Conservation (phyloP, 441 rosid species). For the Hura crepitans region DNA sequence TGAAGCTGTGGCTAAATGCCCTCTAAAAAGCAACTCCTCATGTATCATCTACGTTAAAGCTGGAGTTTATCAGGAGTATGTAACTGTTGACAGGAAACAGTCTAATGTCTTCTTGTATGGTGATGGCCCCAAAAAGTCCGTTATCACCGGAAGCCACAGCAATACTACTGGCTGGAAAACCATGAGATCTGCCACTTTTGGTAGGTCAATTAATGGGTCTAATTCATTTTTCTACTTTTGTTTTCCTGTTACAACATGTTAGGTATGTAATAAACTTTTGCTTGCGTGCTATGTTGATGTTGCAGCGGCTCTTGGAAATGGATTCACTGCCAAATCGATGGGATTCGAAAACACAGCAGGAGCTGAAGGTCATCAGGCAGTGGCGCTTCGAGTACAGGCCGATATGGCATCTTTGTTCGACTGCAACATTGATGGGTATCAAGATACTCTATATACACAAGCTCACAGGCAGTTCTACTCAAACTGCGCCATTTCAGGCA, state of each 20-base stretch:
- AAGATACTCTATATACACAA: conserved; percentile 30
- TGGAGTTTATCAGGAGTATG: conserved; percentile 58
- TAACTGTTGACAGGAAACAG: conserved; percentile 44
- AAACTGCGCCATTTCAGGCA: conserved; percentile 29
- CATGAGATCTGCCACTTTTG: conserved; percentile 56
- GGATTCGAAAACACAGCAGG: conserved; percentile 34
- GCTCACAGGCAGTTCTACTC: conserved; percentile 31
- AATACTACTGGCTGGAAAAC: conserved; percentile 57
- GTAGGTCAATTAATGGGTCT: conserved; percentile 28
- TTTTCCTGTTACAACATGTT: no score
- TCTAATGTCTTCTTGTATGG: conserved; percentile 75
- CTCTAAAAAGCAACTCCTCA: conserved; percentile 30
- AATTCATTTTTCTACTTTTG: neutral
- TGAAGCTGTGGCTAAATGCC: conserved; percentile 41
- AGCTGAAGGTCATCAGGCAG: conserved; percentile 33
- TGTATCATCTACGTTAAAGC: conserved; percentile 58
- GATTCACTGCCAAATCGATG: conserved; percentile 28
- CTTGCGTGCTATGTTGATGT: neutral
- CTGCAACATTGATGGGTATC: conserved; percentile 31
- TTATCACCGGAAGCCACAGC: conserved; percentile 49
- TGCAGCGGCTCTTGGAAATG: conserved; percentile 28
- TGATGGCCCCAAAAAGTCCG: conserved; percentile 51
- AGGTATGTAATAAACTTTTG: no score
- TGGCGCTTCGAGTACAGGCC: conserved; percentile 29
- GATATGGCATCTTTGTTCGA: conserved; percentile 21